Conservation (phyloP, 176 grass and related monocot genomes). For the Bothriochloa decipiens region DNA sequence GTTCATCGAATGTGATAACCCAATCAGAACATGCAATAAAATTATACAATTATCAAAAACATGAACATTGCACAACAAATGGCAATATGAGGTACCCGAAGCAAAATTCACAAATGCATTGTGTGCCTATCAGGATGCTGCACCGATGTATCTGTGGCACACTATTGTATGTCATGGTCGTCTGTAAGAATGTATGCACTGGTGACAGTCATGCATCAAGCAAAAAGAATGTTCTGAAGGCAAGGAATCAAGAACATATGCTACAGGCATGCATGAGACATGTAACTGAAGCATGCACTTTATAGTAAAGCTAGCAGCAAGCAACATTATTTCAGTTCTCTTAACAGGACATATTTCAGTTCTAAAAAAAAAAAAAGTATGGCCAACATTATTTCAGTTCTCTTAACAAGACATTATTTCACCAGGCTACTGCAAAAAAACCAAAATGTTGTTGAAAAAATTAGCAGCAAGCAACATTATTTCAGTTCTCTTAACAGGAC, state of each 20-base stretch:
- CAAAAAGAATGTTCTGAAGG: neutral
- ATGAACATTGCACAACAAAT: neutral
- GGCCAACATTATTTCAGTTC: too few species aligned
- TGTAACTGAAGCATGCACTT: neutral
- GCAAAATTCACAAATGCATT: neutral
- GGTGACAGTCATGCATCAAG: neutral
- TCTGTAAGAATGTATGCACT: neutral
- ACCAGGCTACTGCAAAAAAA: too few species aligned
- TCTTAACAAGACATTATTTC: too few species aligned
- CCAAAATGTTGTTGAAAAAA: neutral
- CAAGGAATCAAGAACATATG: neutral
- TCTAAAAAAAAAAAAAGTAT: too few species aligned
- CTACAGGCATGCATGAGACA: neutral
- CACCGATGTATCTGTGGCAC: neutral
- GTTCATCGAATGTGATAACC: neutral
- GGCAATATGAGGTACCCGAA: neutral
- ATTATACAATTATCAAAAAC: neutral
- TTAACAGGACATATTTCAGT: neutral
- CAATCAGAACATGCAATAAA: neutral
- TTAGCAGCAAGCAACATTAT: neutral
- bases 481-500: constrained; percentile 21
- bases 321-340: too few species aligned
- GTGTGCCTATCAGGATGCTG: neutral
- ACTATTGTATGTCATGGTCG: neutral
- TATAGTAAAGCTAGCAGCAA: neutral